Conservation (phyloP, 441 rosid genomes). For the Croton setiger region DNA sequence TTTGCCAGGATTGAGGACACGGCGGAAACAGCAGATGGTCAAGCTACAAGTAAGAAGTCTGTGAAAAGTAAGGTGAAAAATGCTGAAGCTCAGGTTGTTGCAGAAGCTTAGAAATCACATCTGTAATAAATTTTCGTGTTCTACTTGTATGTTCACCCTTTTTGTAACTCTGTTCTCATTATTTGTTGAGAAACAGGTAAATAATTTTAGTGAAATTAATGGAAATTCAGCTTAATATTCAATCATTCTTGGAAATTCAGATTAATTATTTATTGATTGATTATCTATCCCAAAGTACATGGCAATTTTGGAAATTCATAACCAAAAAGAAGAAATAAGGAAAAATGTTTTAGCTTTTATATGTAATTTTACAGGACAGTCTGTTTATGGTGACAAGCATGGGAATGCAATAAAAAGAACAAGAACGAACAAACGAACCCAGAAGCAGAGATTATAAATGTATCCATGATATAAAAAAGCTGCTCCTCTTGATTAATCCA, state of each 20-base stretch:
- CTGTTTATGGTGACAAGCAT: too few relatives aligned
- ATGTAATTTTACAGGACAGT: too few relatives aligned
- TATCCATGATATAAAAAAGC: not conserved
- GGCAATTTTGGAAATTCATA: too few relatives aligned
- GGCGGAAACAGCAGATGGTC: constrained; percentile 36
- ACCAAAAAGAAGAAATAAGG: too few relatives aligned
- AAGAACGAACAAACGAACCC: too few relatives aligned
- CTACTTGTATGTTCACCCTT: not conserved
- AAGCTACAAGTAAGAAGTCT: constrained; percentile 33
- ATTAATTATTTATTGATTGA: too few relatives aligned
- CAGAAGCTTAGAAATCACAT: constrained; percentile 43
- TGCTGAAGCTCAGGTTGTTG: constrained; percentile 40
- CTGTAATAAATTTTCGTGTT: not conserved
- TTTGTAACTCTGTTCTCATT: not conserved
- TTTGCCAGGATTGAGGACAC: constrained; percentile 64
- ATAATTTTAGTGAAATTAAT: not conserved
- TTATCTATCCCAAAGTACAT: too few relatives aligned
- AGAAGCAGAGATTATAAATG: not conserved
- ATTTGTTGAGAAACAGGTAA: not conserved
- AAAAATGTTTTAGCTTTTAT: too few relatives aligned
- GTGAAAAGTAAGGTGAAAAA: constrained; percentile 41
- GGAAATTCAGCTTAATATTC: not conserved
- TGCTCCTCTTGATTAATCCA: constrained; percentile 1
- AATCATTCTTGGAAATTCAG: not conserved
- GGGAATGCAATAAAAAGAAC: too few relatives aligned